A percentile compares a stretch with the other conserved stretches of the same genome.
Evolutionary conservation across 202 grass and related monocot genomes (phyloP).

Genomic region (Thinopyrum obtusiflorum): DNA sequence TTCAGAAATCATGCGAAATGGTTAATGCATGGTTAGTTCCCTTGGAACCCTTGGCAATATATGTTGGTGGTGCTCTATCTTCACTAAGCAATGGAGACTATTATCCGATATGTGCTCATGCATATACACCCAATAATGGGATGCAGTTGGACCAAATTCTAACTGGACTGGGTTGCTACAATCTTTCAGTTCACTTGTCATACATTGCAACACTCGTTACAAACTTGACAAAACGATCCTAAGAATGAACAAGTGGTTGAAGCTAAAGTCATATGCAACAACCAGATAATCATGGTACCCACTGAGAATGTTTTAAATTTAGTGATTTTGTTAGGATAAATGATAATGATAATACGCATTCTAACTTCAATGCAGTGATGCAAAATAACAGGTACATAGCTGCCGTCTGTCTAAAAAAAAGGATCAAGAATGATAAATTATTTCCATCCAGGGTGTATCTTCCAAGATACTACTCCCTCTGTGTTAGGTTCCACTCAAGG

Average conservation of each 20-base stretch:
- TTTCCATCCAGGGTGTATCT: neutral
- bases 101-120: neutral
- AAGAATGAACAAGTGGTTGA: neutral
- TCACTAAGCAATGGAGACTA: neutral
- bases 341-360: neutral
- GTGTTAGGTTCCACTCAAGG: no score
- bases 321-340: neutral
- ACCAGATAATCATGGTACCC: neutral
- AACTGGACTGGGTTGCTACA: neutral
- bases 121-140: neutral
- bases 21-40: neutral
- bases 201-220: neutral
- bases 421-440: neutral
- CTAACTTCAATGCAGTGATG: neutral
- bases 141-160: no score
- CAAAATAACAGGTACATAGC: neutral
- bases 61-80: neutral
- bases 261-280: neutral
- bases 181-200: neutral
- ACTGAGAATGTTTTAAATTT: neutral
- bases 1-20: neutral
- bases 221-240: neutral
- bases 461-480: neutral
- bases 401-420: neutral
- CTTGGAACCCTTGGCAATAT: neutral